Evolutionary conservation across 1,139 yeast genomes (phyloP), one percentile per base, ranked within the genome.

Genomic region (Blastobotrys apis): DNA sequence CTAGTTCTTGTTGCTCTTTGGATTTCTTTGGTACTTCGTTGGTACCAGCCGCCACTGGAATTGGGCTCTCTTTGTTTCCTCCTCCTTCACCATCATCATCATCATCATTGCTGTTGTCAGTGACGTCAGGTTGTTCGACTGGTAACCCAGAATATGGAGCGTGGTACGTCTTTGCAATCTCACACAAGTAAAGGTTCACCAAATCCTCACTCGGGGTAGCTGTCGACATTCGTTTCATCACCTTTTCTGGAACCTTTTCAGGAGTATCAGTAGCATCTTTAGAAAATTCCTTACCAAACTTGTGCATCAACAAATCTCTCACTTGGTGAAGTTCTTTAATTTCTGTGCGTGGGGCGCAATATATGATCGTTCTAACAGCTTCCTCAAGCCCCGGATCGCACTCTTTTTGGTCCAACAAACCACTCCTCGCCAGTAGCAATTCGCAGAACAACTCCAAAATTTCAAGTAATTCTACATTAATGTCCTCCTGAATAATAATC

Each of bases 381-480:
- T 87, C 96, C 48, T 77, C 72, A 33, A 84, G 66, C 15, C 84
- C 82, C 1, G 78, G 73, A 45, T 82, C 88, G 51, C 84, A 78
- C 20, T 68, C 75, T 22, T 51, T 67, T 33, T 35, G 65, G 65
- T 75, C 70, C 31, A 84, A 58, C 37, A 84, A 67, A 10, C 79
- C 72, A 20, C 84, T 76, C 45, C 97, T 70, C 0, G 96, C 95
- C 44, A 85, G 73, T 15, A 87, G 64, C 19, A 90, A 68, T 63
- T 90, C 96, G 59, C 96, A 84, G 62, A 87, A 86, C 21, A 90
- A 69, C 63, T 87, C 95, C 41, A 88, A 66, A 38, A 77, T 76
- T 63, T 90, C 97, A 47, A 87, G 71, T 19, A 90, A 67, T 63
- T 90, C 97, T 19, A 85, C 77, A 57, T 83, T 80, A 38, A 86